These are phyloP conservation scores for Apiotrichum domesticum DNA, from an alignment of 1,284 basidiomycete species.

Conservation along the genomic window DNA sequence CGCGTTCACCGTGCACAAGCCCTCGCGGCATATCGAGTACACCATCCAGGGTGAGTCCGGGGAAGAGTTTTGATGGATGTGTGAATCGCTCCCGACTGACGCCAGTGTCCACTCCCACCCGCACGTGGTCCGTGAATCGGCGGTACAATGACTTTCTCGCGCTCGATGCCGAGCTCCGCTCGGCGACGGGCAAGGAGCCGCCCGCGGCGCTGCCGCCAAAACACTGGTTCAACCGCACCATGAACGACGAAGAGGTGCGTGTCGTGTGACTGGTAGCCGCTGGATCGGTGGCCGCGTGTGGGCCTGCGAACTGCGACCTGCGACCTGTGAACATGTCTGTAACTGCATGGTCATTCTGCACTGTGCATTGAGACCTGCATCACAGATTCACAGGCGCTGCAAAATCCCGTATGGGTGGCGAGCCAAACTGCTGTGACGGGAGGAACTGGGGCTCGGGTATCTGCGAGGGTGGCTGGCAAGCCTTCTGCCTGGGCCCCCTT, in stretches of 20 bases:
- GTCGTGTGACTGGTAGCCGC: not conserved
- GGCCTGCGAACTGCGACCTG: too few species aligned
- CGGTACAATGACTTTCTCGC: slow-evolving; percentile 91
- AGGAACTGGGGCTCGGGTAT: too few species aligned
- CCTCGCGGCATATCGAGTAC: slow-evolving; percentile 44
- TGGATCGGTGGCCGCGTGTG: too few species aligned
- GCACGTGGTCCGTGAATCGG: slow-evolving; percentile 85
- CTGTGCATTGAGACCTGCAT: too few species aligned
- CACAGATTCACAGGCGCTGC: too few species aligned
- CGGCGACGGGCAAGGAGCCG: slow-evolving; percentile 62
- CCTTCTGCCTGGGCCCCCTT: not conserved
- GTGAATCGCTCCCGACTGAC: not conserved
- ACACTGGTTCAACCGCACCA: slow-evolving; percentile 52
- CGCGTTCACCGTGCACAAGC: slow-evolving; percentile 38
- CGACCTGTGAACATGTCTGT: too few species aligned
- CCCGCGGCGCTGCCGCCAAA: slow-evolving; percentile 75
- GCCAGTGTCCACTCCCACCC: slow-evolving; percentile 48
- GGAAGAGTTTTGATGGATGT: too few species aligned
- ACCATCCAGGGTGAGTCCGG: slow-evolving; percentile 39
- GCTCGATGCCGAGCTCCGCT: slow-evolving; percentile 72
- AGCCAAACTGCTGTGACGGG: too few species aligned
- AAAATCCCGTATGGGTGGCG: too few species aligned
- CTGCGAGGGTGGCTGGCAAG: slow-evolving; percentile 12
- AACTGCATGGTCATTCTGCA: too few species aligned
- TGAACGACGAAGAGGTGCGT: slow-evolving; percentile 44